Evolutionary conservation across 1,284 basidiomycete species (phyloP), one percentile per base, ranked within the genome.

Genomic region (Cryptococcus floricola): DNA sequence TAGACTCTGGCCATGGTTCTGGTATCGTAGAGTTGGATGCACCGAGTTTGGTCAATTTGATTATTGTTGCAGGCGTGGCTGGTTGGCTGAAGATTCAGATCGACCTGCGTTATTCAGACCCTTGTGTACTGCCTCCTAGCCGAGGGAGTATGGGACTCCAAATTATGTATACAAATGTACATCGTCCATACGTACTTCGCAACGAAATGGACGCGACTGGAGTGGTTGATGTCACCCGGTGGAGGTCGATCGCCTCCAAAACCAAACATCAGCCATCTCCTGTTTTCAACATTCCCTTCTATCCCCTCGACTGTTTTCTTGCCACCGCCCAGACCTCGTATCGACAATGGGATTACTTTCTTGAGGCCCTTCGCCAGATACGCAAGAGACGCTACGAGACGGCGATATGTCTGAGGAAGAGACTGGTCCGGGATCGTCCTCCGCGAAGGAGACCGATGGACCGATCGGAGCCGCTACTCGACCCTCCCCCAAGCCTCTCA

Each of bases 1-100:
- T 45, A 38, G 45, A 52, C 41, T 28, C 27, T 42, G 48, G 52
- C 55, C 48, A n/a, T 49, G 56, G 56, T 51, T 39, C 37, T 53
- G 50, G 50, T 43, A 49, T 43, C 37, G 13, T 57, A 56, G 39
- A 54, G 39, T 43, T 41, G 37, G 25, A 50, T 51, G 54, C 44
- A 46, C 37, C 31, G 53, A 42, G 34, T 34, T 52, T 39, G 25
- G 44, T 23, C 19, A 27, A 34, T 28, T 39, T 27, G 46, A 28
- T 14, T 28, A 23, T 23, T 34, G 31, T 34, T 34, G 31, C 31
- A 42, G 19, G 8, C 25, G 46, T 14, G 9, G 10, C 27, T 28
- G 25, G 25, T 48, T 28, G 2, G 2, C 45, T 23, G 3, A 23
- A 18, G 16, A 23, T 46, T 28, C 16, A 10, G 4, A 8, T n/a